A percentile compares a stretch with the other conserved stretches of the same genome.
phyloP scores from a whole-genome alignment of 768 basidiomycete species.

The Auricularia sp. region DNA sequence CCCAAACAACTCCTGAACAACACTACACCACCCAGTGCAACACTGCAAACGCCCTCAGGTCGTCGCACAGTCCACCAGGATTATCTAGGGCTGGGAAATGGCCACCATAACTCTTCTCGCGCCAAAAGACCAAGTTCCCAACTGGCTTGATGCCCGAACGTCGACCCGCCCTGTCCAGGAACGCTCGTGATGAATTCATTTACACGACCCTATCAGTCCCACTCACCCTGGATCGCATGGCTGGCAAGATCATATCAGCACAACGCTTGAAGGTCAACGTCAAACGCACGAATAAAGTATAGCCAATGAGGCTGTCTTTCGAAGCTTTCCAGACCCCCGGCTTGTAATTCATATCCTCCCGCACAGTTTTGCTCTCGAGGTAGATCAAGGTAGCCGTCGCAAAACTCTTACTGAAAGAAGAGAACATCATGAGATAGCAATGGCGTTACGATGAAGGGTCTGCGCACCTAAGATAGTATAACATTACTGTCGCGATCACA shows the following conservation, averaged over 20 bases:
- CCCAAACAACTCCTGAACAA: neutral
- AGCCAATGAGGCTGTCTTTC: constrained; percentile 7
- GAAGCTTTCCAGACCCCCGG: constrained; percentile 7
- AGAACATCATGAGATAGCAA: no score
- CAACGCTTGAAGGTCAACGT: neutral
- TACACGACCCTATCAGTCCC: neutral
- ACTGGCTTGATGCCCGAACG: neutral
- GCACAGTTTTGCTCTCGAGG: constrained; percentile 4
- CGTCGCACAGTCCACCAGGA: constrained; percentile 9
- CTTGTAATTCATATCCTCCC: constrained; percentile 6
- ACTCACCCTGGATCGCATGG: neutral
- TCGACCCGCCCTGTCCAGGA: neutral
- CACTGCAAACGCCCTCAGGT: constrained; percentile 10
- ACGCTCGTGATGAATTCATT: neutral
- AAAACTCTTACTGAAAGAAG: constrained; percentile 1
- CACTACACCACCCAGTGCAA: constrained; percentile 5
- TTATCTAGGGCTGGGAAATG: constrained; percentile 15
- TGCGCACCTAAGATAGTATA: constrained; percentile 12
- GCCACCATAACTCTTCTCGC: constrained; percentile 5
- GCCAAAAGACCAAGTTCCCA: neutral
- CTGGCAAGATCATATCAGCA: neutral
- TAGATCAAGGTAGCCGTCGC: constrained; percentile 13
- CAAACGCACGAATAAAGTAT: constrained; percentile 7
- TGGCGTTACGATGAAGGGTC: neutral
- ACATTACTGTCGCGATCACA: constrained; percentile 10